A percentile compares a stretch with the other conserved stretches of the same genome.
Evolutionary conservation across 2,329 filamentous ascomycete species (phyloP).

Genomic region (Keithomyces neogunnii): DNA sequence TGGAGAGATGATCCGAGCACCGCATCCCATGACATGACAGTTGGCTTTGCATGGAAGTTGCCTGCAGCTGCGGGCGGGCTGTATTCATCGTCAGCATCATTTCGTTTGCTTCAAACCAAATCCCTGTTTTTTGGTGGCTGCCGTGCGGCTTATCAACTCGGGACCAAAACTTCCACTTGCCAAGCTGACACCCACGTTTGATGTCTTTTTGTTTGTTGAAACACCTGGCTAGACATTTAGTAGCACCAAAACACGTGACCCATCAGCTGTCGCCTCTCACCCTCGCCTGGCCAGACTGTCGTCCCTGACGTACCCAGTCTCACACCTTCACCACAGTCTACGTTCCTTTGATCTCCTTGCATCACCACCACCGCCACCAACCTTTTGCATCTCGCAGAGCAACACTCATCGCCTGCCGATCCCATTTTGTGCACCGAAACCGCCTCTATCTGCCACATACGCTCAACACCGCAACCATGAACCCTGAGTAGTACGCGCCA

Average conservation of each 20-base stretch:
- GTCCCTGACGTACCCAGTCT: conserved; percentile 27
- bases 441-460: conserved; percentile 3
- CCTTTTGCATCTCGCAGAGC: conserved; percentile 12
- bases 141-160: no score
- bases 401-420: neutral
- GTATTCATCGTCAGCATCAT: no score
- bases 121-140: no score
- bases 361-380: conserved; percentile 15
- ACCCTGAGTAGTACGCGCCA: conserved; percentile 78
- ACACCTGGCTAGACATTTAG: no score
- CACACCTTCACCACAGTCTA: conserved; percentile 10
- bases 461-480: conserved; percentile 54
- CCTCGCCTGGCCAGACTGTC: conserved; percentile 13
- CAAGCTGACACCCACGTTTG: no score
- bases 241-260: conserved; percentile 16
- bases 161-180: no score
- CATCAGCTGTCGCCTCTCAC: conserved; percentile 14
- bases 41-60: no score
- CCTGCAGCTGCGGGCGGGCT: no score
- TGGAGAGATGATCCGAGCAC: no score
- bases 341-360: conserved; percentile 16
- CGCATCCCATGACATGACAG: no score
- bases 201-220: no score
- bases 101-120: no score
- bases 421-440: neutral